Percentiles rank a stretch among this genome's conserved stretches.
Evolutionary conservation across 2,329 filamentous ascomycete species (phyloP).

Genomic region (Fusarium pseudocircinatum): DNA sequence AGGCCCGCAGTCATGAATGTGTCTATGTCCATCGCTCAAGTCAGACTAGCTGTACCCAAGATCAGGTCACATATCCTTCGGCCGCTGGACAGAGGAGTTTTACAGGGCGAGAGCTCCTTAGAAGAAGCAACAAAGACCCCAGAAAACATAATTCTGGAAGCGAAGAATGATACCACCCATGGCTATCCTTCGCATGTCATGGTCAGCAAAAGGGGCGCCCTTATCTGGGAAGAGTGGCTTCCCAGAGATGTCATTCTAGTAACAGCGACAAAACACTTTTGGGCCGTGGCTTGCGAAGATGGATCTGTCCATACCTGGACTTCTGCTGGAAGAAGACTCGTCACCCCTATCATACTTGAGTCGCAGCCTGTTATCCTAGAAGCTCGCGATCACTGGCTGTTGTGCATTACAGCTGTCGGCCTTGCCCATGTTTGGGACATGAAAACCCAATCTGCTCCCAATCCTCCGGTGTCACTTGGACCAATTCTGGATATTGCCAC

Average conservation of each 20-base stretch:
- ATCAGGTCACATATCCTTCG: slow-evolving; percentile 84
- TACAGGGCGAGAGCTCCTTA: slow-evolving; percentile 61
- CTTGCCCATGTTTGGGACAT: slow-evolving; percentile 96
- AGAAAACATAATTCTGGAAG: slow-evolving; percentile 85
- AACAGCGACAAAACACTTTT: slow-evolving; percentile 89
- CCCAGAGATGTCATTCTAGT: slow-evolving; percentile 88
- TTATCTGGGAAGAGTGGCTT: slow-evolving; percentile 94
- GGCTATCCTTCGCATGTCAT: slow-evolving; percentile 87
- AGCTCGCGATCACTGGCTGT: slow-evolving; percentile 86
- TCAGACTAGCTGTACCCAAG: slow-evolving; percentile 87
- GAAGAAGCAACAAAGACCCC: slow-evolving; percentile 71
- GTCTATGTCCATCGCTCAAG: slow-evolving; percentile 80
- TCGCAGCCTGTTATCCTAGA: slow-evolving; percentile 95
- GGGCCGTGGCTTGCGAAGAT: slow-evolving; percentile 93
- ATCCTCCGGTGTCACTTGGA: slow-evolving; percentile 88
- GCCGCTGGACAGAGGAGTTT: slow-evolving; percentile 75
- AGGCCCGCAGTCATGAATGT: slow-evolving; percentile 89
- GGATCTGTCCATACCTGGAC: slow-evolving; percentile 92
- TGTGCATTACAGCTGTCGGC: slow-evolving; percentile 89
- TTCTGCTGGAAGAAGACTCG: slow-evolving; percentile 84
- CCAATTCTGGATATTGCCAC: slow-evolving; percentile 89
- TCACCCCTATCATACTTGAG: slow-evolving; percentile 88
- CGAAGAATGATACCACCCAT: slow-evolving; percentile 80
- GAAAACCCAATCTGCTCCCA: slow-evolving; percentile 81
- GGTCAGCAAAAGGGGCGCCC: slow-evolving; percentile 80